Percentiles rank a stretch among this genome's conserved stretches.
phyloP scores from a whole-genome alignment of 2,329 filamentous ascomycete genomes.

The Drechslerella dactyloides region DNA sequence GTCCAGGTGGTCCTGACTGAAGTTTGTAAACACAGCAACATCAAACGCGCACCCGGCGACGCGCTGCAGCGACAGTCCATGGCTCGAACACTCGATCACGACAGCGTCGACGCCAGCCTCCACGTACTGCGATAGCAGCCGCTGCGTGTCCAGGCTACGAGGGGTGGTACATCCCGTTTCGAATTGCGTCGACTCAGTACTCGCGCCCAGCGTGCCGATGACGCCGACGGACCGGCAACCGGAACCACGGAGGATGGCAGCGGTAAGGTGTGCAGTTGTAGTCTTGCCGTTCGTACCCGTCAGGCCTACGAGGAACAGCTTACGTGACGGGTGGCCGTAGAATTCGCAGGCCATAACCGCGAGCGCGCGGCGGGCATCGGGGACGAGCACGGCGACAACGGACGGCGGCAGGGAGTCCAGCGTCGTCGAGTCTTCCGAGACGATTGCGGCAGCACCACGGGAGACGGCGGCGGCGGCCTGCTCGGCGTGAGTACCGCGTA shows the following conservation, averaged over 20 bases:
- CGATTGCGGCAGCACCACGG: conserved; percentile 18
- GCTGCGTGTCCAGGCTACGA: conserved; percentile 21
- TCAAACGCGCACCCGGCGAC: conserved; percentile 36
- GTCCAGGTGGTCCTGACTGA: conserved; percentile 39
- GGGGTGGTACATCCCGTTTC: conserved; percentile 29
- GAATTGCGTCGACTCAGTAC: conserved; percentile 10
- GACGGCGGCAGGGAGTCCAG: conserved; percentile 8
- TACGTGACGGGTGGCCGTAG: conserved; percentile 35
- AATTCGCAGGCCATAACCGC: conserved; percentile 31
- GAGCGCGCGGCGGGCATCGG: conserved; percentile 20
- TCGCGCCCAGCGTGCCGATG: conserved; percentile 38
- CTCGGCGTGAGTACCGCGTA: background rate
- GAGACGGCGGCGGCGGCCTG: conserved; percentile 12
- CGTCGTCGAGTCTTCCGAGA: conserved; percentile 5
- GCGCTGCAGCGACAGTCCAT: conserved; percentile 30
- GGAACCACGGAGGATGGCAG: conserved; percentile 18
- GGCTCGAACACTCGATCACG: conserved; percentile 34
- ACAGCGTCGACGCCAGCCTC: conserved; percentile 23
- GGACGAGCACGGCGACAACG: conserved; percentile 14
- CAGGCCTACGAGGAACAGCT: conserved; percentile 22
- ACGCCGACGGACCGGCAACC: conserved; percentile 29
- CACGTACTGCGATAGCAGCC: conserved; percentile 20
- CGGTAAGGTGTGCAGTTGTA: conserved; percentile 31
- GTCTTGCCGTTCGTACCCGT: conserved; percentile 46
- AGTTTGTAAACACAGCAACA: conserved; percentile 28